A percentile compares a stretch with the other conserved stretches of the same genome.
Conservation (phyloP, 495 filamentous ascomycete species). For the Tuber umbilicatum region DNA sequence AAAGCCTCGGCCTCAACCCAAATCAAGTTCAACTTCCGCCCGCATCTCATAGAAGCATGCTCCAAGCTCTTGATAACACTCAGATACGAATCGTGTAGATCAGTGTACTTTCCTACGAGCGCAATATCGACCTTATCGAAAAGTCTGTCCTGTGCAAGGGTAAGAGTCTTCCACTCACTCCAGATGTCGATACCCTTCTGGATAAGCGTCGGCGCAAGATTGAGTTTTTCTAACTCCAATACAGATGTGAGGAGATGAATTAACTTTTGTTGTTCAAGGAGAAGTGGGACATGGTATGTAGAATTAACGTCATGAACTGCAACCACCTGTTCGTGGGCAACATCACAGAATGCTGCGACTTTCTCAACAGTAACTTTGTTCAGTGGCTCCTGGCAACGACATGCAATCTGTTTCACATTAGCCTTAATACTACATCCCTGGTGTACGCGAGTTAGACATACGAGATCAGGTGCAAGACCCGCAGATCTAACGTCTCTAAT, state of each 20-base stretch:
- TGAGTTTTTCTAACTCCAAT: slow-evolving; percentile 54
- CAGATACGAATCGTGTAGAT: slow-evolving; percentile 76
- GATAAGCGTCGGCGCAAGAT: slow-evolving; percentile 47
- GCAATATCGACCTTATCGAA: slow-evolving; percentile 70
- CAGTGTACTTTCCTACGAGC: slow-evolving; percentile 85
- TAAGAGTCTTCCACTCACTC: slow-evolving; percentile 67
- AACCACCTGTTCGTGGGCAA: slow-evolving; percentile 71
- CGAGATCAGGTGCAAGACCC: slow-evolving; percentile 78
- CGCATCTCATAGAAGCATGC: slow-evolving; percentile 81
- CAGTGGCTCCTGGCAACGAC: slow-evolving; percentile 72
- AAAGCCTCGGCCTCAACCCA: slow-evolving; percentile 82
- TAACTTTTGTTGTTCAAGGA: slow-evolving; percentile 74
- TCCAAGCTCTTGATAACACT: slow-evolving; percentile 78
- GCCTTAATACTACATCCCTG: slow-evolving; percentile 1
- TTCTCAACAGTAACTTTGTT: slow-evolving; percentile 72
- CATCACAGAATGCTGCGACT: slow-evolving; percentile 79
- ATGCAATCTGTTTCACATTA: slow-evolving; percentile 61
- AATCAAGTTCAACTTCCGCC: slow-evolving; percentile 67
- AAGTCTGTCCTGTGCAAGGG: slow-evolving; percentile 53
- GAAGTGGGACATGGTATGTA: slow-evolving; percentile 85
- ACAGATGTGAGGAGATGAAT: slow-evolving; percentile 54
- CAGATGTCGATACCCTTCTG: slow-evolving; percentile 59
- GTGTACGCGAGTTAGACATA: slow-evolving; percentile 41
- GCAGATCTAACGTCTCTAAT: slow-evolving; percentile 68
- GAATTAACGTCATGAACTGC: slow-evolving; percentile 78